Conservation (phyloP, 768 basidiomycete genomes). For the Panellus pusillus region DNA sequence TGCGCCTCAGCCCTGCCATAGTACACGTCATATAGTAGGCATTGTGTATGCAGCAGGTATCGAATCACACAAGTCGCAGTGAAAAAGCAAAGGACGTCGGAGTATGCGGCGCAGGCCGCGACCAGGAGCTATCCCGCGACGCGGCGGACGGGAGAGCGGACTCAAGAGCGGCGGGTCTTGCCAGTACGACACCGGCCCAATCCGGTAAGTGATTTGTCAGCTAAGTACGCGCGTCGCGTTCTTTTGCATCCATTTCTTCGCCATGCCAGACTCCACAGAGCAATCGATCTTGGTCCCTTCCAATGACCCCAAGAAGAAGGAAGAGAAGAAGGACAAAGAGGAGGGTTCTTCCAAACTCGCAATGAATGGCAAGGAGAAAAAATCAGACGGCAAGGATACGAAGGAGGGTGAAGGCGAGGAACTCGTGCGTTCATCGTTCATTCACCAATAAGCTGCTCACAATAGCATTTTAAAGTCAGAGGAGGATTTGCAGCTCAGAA, state of each 20-base stretch:
- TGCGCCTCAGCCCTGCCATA: too few relatives aligned
- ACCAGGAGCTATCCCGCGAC: too few relatives aligned
- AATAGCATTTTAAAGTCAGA: constrained; percentile 62
- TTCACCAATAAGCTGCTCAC: constrained; percentile 6
- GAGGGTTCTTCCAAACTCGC: constrained; percentile 56
- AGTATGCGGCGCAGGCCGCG: too few relatives aligned
- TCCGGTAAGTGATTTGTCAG: too few relatives aligned
- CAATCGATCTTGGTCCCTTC: constrained; percentile 65
- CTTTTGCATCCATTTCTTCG: not conserved
- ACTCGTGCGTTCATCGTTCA: constrained; percentile 56
- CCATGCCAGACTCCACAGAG: constrained; percentile 39
- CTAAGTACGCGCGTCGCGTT: constrained; percentile 54
- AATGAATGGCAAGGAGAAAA: constrained; percentile 51
- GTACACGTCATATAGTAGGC: too few relatives aligned
- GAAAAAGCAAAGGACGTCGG: too few relatives aligned
- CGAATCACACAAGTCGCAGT: too few relatives aligned
- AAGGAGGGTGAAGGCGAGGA: constrained; percentile 71
- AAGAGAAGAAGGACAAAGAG: constrained; percentile 52
- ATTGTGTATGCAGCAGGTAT: too few relatives aligned
- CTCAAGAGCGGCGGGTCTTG: too few relatives aligned
- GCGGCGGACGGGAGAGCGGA: too few relatives aligned
- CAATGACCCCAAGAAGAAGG: constrained; percentile 76
- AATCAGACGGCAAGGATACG: constrained; percentile 50
- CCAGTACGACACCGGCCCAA: too few relatives aligned
- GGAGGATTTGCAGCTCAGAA: constrained; percentile 91